Evolutionary conservation across 2,329 filamentous ascomycete species (phyloP), one percentile per base, ranked within the genome.

Genomic region (Penicillium sp.): DNA sequence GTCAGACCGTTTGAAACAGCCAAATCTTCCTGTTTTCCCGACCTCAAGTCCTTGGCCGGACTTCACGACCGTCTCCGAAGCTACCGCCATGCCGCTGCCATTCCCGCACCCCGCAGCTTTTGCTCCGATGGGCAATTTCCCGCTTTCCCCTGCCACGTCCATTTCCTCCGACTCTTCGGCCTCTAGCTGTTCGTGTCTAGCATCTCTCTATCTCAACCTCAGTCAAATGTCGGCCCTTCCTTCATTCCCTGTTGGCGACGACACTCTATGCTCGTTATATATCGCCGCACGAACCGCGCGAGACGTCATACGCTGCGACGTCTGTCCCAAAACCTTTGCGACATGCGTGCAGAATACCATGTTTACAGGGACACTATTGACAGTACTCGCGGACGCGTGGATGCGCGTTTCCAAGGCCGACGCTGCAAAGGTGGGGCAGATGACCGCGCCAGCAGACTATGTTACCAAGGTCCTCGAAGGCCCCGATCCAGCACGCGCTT

Each of bases 271-370:
- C 42, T 73, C 73, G 1, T 57, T 76, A 14, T 70, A 69, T 40
- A 71, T 67, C n/a, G 70, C 70, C 13, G 65, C 73, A 22, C 64
- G 65, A 47, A 75, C 71, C 9, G 72, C 71, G 12, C 64, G 64
- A 27, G 56, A 64, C 16, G 72, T 75, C 12, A 67, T 76, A 22
- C 71, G 70, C 53, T 76, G 74, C 52, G 56, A 63, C 36, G 55
- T 65, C 14, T 76, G 74, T 49, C 73, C 73, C 1, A 64, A 66
- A 31, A 64, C 60, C 29, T 74, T 74, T 48, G 65, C 70, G 29
- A 70, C 72, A 1, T 67, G 68, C 6, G 57, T 72, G 19, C 73
- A 75, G 50, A 76, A 76, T 44, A 66, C 76, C 37, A 75, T 75
- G 71, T 66, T 76, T 41, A 66, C 68, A n/a, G 69, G 69, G 11